phyloP scores from a whole-genome alignment of 495 filamentous ascomycete species.

The Aspergillus conjunctus region DNA sequence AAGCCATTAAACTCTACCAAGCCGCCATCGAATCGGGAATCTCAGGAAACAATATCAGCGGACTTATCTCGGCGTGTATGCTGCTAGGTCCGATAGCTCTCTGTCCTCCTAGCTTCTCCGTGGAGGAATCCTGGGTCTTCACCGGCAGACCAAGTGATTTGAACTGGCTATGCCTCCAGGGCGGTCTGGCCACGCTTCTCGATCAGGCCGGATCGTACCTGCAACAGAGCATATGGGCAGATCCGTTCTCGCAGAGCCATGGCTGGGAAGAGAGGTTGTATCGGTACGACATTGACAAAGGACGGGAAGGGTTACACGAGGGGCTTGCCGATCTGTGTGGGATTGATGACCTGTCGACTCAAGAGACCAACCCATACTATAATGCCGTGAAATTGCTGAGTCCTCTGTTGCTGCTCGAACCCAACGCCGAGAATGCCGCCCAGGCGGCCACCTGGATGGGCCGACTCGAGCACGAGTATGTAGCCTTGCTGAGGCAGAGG shows the following conservation, averaged over 20 bases:
- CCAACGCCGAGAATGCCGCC: constrained; percentile 21
- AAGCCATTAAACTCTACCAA: constrained; percentile 39
- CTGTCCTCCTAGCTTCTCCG: constrained; percentile 35
- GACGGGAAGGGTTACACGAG: constrained; percentile 38
- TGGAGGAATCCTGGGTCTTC: constrained; percentile 49
- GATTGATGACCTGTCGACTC: constrained; percentile 39
- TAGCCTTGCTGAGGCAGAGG: constrained; percentile 32
- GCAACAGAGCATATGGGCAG: constrained; percentile 38
- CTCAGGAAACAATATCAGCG: constrained; percentile 34
- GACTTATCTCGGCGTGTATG: constrained; percentile 45
- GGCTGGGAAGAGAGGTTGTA: constrained; percentile 27
- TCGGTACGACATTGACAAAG: constrained; percentile 25
- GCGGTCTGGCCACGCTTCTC: constrained; percentile 41
- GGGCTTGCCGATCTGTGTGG: constrained; percentile 41
- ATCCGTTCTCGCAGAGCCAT: constrained; percentile 32
- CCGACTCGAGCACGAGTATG: constrained; percentile 36
- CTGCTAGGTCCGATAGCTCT: constrained; percentile 43
- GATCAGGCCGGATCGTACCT: constrained; percentile 32
- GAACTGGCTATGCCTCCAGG: constrained; percentile 48
- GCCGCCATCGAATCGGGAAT: constrained; percentile 29
- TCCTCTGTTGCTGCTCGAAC: constrained; percentile 28
- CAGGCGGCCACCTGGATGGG: constrained; percentile 37
- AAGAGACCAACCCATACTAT: constrained; percentile 42
- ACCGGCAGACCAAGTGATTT: constrained; percentile 33
- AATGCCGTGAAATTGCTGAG: constrained; percentile 35